Conservation (phyloP, 1,139 yeast species). For the Scheffersomyces segobiensis region DNA sequence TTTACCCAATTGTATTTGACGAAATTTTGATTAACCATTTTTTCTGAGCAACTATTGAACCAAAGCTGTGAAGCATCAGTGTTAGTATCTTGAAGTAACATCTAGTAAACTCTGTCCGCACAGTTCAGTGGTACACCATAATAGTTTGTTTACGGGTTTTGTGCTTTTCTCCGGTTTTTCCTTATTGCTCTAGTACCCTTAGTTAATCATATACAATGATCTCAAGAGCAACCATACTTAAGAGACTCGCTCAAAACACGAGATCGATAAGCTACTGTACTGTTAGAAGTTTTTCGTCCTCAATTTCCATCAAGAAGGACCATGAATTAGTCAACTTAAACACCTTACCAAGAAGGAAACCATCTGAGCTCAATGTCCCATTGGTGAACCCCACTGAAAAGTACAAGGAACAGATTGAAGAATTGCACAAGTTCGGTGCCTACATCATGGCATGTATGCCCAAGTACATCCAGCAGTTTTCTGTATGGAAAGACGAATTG, state of each 20-base stretch:
- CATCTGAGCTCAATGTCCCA: constrained; percentile 48
- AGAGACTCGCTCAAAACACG: constrained; percentile 1
- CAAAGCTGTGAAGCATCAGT: background rate
- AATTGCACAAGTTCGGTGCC: constrained; percentile 79
- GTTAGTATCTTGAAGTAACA: background rate
- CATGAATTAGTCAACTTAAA: constrained; percentile 36
- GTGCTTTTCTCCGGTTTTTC: background rate
- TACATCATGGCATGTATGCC: constrained; percentile 80
- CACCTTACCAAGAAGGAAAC: constrained; percentile 42
- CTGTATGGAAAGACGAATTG: constrained; percentile 91
- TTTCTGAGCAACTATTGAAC: constrained; percentile 1
- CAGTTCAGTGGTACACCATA: background rate
- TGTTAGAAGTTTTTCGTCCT: constrained; percentile 6
- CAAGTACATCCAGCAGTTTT: constrained; percentile 77
- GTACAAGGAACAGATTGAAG: constrained; percentile 67
- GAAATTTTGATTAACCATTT: constrained; percentile 8
- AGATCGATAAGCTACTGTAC: background rate
- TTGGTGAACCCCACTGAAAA: constrained; percentile 78
- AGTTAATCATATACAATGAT: background rate
- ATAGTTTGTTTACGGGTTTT: background rate
- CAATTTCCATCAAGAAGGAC: background rate
- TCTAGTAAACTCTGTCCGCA: background rate
- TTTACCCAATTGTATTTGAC: constrained; percentile 9
- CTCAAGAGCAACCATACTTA: constrained; percentile 1
- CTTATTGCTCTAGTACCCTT: background rate